phyloP scores from a whole-genome alignment of 805 yeast genomes.

The fission yeast (Schizosaccharomyces pombe) region DNA sequence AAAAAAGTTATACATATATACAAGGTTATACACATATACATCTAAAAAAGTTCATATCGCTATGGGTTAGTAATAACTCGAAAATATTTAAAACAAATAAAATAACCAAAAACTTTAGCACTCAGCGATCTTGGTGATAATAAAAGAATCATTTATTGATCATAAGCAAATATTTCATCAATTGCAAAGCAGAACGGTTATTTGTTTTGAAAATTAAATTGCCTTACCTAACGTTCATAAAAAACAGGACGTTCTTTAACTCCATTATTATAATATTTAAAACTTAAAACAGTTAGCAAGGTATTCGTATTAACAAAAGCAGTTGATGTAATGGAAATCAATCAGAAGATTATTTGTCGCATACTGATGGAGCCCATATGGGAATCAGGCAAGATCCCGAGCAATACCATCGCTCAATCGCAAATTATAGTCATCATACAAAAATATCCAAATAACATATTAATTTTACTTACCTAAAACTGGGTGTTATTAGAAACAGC shows the following conservation, averaged over 20 bases:
- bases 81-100: no score
- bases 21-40: not conserved
- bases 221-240: no score
- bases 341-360: not conserved
- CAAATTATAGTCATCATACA: conserved; percentile 1
- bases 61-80: no score
- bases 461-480: no score
- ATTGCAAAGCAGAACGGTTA: no score
- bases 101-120: no score
- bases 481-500: no score
- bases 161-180: conserved; percentile 3
- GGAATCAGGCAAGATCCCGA: conserved; percentile 2
- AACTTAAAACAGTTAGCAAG: not conserved
- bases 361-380: not conserved
- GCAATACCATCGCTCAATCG: not conserved
- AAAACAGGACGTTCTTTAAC: no score
- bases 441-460: no score
- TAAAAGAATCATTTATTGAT: not conserved
- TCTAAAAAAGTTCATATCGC: not conserved
- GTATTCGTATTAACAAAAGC: not conserved
- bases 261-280: no score
- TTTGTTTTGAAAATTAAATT: no score
- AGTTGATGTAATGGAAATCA: not conserved
- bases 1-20: no score
- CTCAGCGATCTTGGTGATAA: conserved; percentile 3